Evolutionary conservation across 2,329 filamentous ascomycete genomes (phyloP), one percentile per base, ranked within the genome.

Genomic region (Ophiostoma triangulosporum): DNA sequence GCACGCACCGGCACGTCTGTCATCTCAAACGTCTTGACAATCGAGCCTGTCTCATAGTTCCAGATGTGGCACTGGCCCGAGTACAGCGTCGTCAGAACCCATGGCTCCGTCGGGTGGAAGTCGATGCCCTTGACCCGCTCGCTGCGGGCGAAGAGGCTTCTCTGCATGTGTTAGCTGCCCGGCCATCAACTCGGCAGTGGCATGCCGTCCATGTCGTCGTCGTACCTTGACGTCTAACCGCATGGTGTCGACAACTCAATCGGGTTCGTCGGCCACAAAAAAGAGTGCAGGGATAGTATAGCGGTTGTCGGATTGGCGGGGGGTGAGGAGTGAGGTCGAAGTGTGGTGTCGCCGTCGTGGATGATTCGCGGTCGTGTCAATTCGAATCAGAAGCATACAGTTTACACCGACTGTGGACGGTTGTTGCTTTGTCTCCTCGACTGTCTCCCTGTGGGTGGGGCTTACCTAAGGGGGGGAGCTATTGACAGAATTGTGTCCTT

Each of bases 1-100:
- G 93, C 93, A 69, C 93, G 86, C 56, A 98, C 91, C 60, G 93
- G 93, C 50, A 98, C 93, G 76, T 98, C 93, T 66, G 91, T 96
- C 60, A 97, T 83, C 73, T 98, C 93, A 70, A 98, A 98, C 4
- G 91, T 96, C 77, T 97, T 97, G 72, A 98, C 88, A 59, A 97
- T 90, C 59, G 90, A 86, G 69, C 95, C 89, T 51, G 89, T 94
- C 72, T 95, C 91, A 70, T 95, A 95, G 32, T 91, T 96, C 90
- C 93, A 97, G 67, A 98, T 97, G 74, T 97, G 94, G 67, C 95
- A 93, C 75, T 97, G 91, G 69, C 93, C 89, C 74, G 88, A 95
- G 72, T 98, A 98, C 60, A 98, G 75, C 24, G 93, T 97, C 31
- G 91, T 96, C 65, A 97, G 56, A 33, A 60, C 43, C 59, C 59